Conservation (phyloP, 331 rosid species). For the Phaseolus coccineus region DNA sequence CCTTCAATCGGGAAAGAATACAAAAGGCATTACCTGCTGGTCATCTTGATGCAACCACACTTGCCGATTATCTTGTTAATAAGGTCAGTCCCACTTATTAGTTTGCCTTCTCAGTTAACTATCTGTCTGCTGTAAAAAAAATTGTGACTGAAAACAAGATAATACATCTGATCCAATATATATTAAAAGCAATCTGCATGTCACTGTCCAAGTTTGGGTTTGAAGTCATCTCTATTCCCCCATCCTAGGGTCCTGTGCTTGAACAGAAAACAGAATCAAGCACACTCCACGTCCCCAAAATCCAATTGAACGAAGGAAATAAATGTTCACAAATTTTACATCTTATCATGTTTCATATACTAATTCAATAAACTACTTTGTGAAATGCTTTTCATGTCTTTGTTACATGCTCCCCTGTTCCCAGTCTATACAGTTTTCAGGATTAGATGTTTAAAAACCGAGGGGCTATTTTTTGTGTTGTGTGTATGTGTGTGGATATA, state of each 20-base stretch:
- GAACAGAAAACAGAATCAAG: constrained; percentile 14
- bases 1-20: constrained; percentile 82
- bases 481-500: too few relatives aligned
- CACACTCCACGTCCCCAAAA: background rate
- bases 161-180: too few relatives aligned
- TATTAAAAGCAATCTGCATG: too few relatives aligned
- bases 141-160: constrained; percentile 23
- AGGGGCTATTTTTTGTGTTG: too few relatives aligned
- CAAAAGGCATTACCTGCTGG: constrained; percentile 89
- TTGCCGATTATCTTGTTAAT: constrained; percentile 94
- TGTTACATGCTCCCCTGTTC: too few relatives aligned
- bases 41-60: constrained; percentile 97
- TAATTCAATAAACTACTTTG: constrained; percentile 7
- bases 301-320: constrained; percentile 20
- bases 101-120: constrained; percentile 20
- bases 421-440: too few relatives aligned
- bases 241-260: background rate
- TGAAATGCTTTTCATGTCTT: background rate
- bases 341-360: background rate
- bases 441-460: too few relatives aligned
- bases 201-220: too few relatives aligned
- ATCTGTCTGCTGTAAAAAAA: constrained; percentile 26
- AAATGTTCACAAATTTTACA: background rate
- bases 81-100: constrained; percentile 61
- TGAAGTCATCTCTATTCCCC: constrained; percentile 1